These are phyloP conservation scores for Magnaporthiopsis poae DNA, from an alignment of 2,329 filamentous ascomycete species.

Conservation along the genomic window DNA sequence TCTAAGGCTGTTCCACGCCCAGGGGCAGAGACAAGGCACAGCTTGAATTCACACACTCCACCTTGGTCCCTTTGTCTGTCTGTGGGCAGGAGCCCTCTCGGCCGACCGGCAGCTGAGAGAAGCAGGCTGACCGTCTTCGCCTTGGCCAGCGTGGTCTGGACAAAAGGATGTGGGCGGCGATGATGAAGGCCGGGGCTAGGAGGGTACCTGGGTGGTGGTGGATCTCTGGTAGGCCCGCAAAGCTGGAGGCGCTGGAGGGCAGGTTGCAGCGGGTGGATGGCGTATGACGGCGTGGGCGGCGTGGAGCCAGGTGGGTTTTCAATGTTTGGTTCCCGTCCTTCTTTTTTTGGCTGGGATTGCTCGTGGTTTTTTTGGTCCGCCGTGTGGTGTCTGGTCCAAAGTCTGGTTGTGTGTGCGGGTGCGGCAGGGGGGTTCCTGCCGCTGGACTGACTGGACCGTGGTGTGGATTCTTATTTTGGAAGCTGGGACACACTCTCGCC, in stretches of 20 bases:
- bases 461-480: neutral
- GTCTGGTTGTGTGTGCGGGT: neutral
- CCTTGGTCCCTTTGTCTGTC: neutral
- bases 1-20: neutral
- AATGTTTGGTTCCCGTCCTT: neutral
- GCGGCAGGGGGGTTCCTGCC: neutral
- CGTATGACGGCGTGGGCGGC: neutral
- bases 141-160: too few species aligned
- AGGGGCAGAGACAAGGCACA: neutral
- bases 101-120: too few species aligned
- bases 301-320: neutral
- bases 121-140: too few species aligned
- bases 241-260: neutral
- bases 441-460: neutral
- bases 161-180: neutral
- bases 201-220: neutral
- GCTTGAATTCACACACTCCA: neutral
- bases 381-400: neutral
- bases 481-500: neutral
- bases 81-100: neutral
- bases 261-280: neutral
- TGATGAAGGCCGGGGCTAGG: neutral
- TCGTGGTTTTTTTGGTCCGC: neutral
- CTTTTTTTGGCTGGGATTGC: neutral
- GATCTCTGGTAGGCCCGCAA: neutral